phyloP scores from a whole-genome alignment of 139 green algal species.

The Yamagishiella unicocca region DNA sequence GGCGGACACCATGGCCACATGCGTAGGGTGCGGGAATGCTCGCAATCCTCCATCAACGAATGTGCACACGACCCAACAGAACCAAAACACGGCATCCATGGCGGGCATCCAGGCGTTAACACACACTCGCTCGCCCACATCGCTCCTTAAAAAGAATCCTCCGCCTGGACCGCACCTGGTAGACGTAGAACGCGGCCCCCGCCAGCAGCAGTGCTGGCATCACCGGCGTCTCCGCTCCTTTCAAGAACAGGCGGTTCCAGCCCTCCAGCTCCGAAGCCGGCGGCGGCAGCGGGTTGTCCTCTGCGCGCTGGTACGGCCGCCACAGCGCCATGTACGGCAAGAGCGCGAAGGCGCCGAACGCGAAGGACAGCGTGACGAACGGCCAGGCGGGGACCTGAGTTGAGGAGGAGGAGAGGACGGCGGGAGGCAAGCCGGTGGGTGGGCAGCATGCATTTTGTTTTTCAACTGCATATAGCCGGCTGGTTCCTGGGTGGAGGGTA shows the following conservation, averaged over 20 bases:
- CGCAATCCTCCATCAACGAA: too few species aligned
- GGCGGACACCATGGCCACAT: too few species aligned
- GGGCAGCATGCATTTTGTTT: too few species aligned
- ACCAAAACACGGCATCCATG: too few species aligned
- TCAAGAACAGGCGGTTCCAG: slow-evolving; percentile 66
- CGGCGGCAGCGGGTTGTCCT: slow-evolving; percentile 65
- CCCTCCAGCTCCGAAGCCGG: slow-evolving; percentile 61
- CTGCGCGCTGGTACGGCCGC: slow-evolving; percentile 21
- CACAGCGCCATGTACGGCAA: slow-evolving; percentile 86
- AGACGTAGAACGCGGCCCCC: slow-evolving; percentile 32
- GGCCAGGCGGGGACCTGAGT: slow-evolving; percentile 86
- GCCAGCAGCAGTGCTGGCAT: slow-evolving; percentile 63
- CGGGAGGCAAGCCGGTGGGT: background rate
- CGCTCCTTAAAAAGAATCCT: too few species aligned
- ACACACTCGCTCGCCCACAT: too few species aligned
- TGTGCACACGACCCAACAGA: too few species aligned
- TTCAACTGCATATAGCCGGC: too few species aligned
- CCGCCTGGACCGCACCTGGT: slow-evolving; percentile 15
- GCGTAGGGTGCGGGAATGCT: too few species aligned
- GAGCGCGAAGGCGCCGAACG: slow-evolving; percentile 83
- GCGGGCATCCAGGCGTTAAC: too few species aligned
- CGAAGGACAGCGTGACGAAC: slow-evolving; percentile 82
- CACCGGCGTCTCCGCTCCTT: slow-evolving; percentile 65
- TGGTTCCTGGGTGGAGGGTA: too few species aligned
- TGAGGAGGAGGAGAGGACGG: background rate